Evolutionary conservation across 108 stramenopile species (phyloP), one percentile per base, ranked within the genome.

Genomic region (Mayamaea pseudoterrestris): DNA sequence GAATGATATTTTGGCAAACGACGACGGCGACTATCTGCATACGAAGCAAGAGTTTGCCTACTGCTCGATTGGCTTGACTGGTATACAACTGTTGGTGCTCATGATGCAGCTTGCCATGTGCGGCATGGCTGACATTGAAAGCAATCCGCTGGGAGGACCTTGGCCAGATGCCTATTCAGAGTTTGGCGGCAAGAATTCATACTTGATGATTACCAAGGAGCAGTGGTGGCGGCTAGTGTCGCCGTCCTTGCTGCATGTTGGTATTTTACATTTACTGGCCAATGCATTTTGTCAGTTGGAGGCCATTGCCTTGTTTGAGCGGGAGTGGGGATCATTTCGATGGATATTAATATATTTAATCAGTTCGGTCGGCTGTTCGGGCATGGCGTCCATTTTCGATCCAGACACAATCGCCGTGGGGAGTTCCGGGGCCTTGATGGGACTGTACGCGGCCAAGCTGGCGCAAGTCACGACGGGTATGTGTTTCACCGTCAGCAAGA

Each of bases 371-470:
- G 72, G 58, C 12, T 50, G 55, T 14, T 45, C 35, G 0, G 27
- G 59, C 17, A 28, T 58, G 8, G 43, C 61, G 27, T 63, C 42
- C 8, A 43, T 63, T 0, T 34, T 61, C 13, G 50, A 58, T 28
- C 63, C 73, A 1, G 62, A 76, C 40, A 35, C 44, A 2, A 55
- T 77, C 34, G 63, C 63, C 11, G 80, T 82, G 1, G 83, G 90
- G 49, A 66, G 63, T 60, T 70, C 68, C 2, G 83, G 90, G 13
- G 76, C 90, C 8, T 68, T 92, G 21, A 87, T 86, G 84, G 90
- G 84, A 17, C 34, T 92, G 30, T 84, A 87, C 45, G 84, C 82
- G 1, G 90, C 57, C n/a, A 86, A 86, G 52, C 50, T 76, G 14
- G 73, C 76, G 0, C 61, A 82, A 52, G 54, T 69, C 23, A 34